These are phyloP conservation scores for Ormosia semicastrata DNA, from an alignment of 306 rosid genomes.

Conservation along the genomic window DNA sequence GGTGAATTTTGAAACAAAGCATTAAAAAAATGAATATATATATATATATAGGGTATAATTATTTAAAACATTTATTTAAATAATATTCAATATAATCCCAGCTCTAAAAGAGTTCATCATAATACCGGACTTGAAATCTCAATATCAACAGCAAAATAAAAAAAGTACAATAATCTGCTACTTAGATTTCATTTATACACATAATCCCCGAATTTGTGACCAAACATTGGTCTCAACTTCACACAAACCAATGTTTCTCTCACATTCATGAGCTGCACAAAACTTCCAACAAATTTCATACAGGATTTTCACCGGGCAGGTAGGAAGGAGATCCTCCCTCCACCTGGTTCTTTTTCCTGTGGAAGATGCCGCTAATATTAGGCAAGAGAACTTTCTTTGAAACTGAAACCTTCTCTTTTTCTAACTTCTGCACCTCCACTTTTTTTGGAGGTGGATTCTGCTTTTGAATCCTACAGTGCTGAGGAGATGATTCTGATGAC, in stretches of 20 bases:
- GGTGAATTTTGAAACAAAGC: no score
- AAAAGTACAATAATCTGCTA: slow-evolving; percentile 21
- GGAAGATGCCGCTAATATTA: slow-evolving; percentile 70
- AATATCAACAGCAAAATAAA: not conserved
- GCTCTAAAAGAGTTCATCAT: not conserved
- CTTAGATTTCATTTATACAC: slow-evolving; percentile 48
- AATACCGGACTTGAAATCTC: not conserved
- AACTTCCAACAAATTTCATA: slow-evolving; percentile 43
- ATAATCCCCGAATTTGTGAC: slow-evolving; percentile 28
- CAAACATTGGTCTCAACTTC: slow-evolving; percentile 53
- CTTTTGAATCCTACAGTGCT: slow-evolving; percentile 58
- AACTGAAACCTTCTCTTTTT: slow-evolving; percentile 57
- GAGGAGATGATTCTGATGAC: slow-evolving; percentile 66
- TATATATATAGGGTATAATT: no score
- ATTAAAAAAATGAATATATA: no score
- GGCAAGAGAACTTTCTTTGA: slow-evolving; percentile 81
- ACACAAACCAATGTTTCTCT: slow-evolving; percentile 50
- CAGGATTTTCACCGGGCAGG: slow-evolving; percentile 78
- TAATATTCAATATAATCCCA: no score
- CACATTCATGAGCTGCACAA: slow-evolving; percentile 51
- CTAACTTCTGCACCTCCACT: slow-evolving; percentile 50
- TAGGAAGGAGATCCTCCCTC: slow-evolving; percentile 94
- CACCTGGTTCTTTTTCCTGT: slow-evolving; percentile 74
- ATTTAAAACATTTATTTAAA: no score
- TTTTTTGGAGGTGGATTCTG: slow-evolving; percentile 49